Evolutionary conservation across 371 early-diverging fungal species (phyloP).

Genomic region (Basidiobolus heterosporus): DNA sequence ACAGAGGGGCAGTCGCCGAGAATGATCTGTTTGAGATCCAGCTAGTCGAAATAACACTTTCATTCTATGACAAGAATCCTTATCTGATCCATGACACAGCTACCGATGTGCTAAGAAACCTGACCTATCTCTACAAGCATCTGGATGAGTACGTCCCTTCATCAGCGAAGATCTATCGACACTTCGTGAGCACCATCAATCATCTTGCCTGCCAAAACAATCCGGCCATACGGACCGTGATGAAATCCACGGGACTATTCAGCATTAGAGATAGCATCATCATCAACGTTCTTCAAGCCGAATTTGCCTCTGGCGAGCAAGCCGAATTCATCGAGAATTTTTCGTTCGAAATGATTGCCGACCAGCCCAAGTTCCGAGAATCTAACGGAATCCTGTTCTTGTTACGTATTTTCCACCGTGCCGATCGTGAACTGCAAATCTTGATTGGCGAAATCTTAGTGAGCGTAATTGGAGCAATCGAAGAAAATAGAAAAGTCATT

Average conservation of each 20-base stretch:
- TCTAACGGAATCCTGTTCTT: neutral
- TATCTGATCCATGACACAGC: constrained; percentile 1
- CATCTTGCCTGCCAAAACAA: constrained; percentile 19
- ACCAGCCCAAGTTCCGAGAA: constrained; percentile 1
- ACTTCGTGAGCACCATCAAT: constrained; percentile 18
- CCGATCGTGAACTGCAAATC: neutral
- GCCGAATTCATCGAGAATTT: neutral
- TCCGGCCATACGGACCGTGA: constrained; percentile 15
- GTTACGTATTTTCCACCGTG: neutral
- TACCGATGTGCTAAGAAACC: constrained; percentile 3
- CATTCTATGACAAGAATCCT: constrained; percentile 5
- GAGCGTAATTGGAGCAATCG: neutral
- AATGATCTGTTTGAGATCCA: constrained; percentile 7
- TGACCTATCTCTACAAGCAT: constrained; percentile 1
- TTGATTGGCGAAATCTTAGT: neutral
- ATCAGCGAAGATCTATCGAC: constrained; percentile 9
- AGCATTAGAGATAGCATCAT: constrained; percentile 19
- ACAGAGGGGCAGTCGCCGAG: constrained; percentile 14
- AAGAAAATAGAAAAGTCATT: neutral
- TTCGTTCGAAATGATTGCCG: constrained; percentile 1
- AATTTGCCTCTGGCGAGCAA: neutral
- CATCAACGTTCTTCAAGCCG: constrained; percentile 1
- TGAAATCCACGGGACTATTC: constrained; percentile 21
- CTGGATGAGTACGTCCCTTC: constrained; percentile 3
- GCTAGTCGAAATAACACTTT: constrained; percentile 2